Evolutionary conservation across 2,329 filamentous ascomycete genomes (phyloP).

Genomic region (Diaporthe citri): DNA sequence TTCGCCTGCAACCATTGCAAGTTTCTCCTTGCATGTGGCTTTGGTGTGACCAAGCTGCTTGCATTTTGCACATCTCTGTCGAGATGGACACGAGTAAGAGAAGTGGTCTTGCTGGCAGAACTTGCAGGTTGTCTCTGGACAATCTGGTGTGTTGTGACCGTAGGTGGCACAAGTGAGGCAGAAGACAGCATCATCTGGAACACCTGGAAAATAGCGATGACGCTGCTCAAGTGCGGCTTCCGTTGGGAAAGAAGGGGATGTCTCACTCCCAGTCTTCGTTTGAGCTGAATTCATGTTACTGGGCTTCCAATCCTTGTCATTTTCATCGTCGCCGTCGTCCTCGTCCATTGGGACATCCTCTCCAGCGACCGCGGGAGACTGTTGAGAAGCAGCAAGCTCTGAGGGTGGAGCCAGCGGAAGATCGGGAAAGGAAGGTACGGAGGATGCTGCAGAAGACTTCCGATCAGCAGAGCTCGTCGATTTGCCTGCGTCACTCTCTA

Average conservation of each 20-base stretch:
- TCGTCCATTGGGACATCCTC: not conserved
- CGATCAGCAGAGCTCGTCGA: not conserved
- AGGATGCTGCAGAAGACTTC: slow-evolving; percentile 6
- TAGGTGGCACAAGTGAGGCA: slow-evolving; percentile 66
- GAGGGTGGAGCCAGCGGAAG: not conserved
- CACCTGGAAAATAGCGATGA: slow-evolving; percentile 65
- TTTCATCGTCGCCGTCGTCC: slow-evolving; percentile 6
- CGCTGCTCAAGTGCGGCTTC: slow-evolving; percentile 55
- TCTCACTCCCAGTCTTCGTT: not conserved
- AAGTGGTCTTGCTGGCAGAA: slow-evolving; percentile 64
- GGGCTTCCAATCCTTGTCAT: not conserved
- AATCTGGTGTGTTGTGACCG: slow-evolving; percentile 60
- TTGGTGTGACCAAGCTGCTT: slow-evolving; percentile 71
- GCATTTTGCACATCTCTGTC: slow-evolving; percentile 69
- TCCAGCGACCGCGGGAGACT: not conserved
- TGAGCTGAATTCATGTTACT: not conserved
- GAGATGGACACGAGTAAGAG: slow-evolving; percentile 63
- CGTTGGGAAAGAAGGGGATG: not conserved
- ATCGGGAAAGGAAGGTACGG: not conserved
- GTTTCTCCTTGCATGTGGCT: slow-evolving; percentile 66
- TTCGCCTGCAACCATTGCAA: slow-evolving; percentile 58
- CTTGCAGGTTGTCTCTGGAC: slow-evolving; percentile 61
- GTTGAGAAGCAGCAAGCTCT: not conserved
- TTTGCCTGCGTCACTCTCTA: not conserved
- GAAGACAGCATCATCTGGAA: slow-evolving; percentile 55